These are phyloP conservation scores for Ophiostoma sp. DNA, from an alignment of 2,329 filamentous ascomycete species.

Conservation along the genomic window DNA sequence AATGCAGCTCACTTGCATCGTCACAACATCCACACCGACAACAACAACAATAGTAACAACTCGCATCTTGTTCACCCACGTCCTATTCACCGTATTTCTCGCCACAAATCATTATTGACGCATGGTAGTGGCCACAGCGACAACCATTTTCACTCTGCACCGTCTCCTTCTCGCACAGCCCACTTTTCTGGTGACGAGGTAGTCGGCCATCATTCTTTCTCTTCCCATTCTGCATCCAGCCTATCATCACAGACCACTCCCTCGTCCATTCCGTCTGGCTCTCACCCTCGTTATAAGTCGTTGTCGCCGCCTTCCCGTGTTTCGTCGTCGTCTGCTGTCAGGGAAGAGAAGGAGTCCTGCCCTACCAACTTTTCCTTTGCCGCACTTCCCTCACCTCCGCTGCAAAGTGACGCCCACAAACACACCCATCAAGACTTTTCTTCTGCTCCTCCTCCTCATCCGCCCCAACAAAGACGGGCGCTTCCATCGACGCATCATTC, in stretches of 20 bases:
- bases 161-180: background rate
- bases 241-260: background rate
- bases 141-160: background rate
- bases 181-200: constrained; percentile 1
- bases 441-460: background rate
- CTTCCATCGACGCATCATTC: background rate
- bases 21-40: background rate
- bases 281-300: background rate
- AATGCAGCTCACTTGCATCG: background rate
- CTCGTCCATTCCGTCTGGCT: background rate
- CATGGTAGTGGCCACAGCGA: background rate
- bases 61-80: background rate
- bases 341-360: background rate
- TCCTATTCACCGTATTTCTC: background rate
- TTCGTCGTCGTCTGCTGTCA: background rate
- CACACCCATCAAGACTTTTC: background rate
- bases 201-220: background rate
- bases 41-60: background rate
- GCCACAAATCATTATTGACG: background rate
- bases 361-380: background rate
- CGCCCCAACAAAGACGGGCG: background rate
- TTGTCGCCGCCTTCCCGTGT: background rate
- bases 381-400: background rate
- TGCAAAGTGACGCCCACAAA: background rate
- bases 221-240: background rate